Conservation (phyloP, 495 filamentous ascomycete species). For the Thozetella sp. region DNA sequence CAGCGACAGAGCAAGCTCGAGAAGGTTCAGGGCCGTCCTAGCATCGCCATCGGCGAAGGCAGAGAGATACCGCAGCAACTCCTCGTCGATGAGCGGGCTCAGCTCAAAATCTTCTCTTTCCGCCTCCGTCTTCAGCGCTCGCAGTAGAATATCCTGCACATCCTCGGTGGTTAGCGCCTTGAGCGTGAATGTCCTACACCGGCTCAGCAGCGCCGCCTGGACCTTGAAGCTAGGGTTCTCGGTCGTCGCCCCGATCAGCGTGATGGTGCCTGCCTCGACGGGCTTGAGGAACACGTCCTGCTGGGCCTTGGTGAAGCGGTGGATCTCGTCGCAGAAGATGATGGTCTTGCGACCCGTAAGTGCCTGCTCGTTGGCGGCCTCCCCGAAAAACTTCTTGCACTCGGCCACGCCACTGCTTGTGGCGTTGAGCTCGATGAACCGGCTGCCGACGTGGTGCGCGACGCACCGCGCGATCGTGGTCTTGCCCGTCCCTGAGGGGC, state of each 20-base stretch:
- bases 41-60: conserved; percentile 91
- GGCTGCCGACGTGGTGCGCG: conserved; percentile 73
- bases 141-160: conserved; percentile 68
- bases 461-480: conserved; percentile 96
- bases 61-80: conserved; percentile 78
- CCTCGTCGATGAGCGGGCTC: conserved; percentile 69
- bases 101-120: conserved; percentile 19
- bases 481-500: conserved; percentile 88
- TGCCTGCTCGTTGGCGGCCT: conserved; percentile 79
- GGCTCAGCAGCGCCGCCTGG: conserved; percentile 81
- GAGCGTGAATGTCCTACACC: conserved; percentile 89
- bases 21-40: conserved; percentile 86
- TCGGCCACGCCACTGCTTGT: conserved; percentile 90
- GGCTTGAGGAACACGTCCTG: conserved; percentile 95
- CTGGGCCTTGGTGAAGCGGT: conserved; percentile 89
- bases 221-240: conserved; percentile 98
- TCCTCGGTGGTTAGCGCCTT: conserved; percentile 71
- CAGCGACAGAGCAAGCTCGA: conserved; percentile 78
- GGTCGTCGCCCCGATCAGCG: conserved; percentile 92
- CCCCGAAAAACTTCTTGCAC: conserved; percentile 88
- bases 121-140: conserved; percentile 67
- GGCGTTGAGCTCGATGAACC: conserved; percentile 96
- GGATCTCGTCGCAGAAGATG: conserved; percentile 97
- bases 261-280: conserved; percentile 88
- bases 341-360: conserved; percentile 91